Evolutionary conservation across 805 yeast genomes (phyloP), one percentile per base, ranked within the genome.

Genomic region (Candida ascalaphidarum): DNA sequence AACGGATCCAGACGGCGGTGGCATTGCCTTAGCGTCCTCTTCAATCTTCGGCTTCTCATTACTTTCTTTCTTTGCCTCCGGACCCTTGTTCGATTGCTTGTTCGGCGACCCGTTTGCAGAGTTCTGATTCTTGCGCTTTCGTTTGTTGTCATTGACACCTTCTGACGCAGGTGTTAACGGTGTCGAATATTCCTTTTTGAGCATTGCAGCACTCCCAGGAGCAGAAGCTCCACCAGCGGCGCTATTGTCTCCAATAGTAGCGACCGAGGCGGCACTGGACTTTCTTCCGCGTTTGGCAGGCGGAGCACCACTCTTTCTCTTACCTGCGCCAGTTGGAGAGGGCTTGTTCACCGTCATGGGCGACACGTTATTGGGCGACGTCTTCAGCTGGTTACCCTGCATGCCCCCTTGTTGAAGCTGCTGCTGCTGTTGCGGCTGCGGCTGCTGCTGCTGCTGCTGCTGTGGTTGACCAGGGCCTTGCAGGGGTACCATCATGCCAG

Each of bases 291-390:
- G 39, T 35, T 55, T 57, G 8, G 36, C 40, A 4, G 54, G 36
- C 6, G 52, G 44, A 13, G 52, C 58, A 36, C 58, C 58, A 35
- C 52, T 54, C 32, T 51, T 45, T 32, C 52, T 57, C 13, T 45
- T 41, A 15, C 32, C 37, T 7, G 34, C 34, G 4, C 33, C 23
- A 3, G 41, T 35, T 2, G 67, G 68, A 11, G 63, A 52, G 11
- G 61, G 50, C 30, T 57, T 60, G 33, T 44, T 57, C 26, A 41
- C 41, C 14, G 54, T 39, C 1, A 48, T 45, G 1, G 68, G 68
- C 4, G 65, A 58, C 16, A n/a, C n/a, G n/a, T n/a, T n/a, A n/a
- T n/a, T n/a, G n/a, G n/a, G n/a, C n/a, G n/a, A n/a, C n/a, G n/a
- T n/a, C n/a, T n/a, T n/a, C n/a, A n/a, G n/a, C n/a, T n/a, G n/a